Evolutionary conservation across 129 eudicot species (phyloP), one percentile per base, ranked within the genome.

Genomic region (sunflower (Helianthus annuus)): DNA sequence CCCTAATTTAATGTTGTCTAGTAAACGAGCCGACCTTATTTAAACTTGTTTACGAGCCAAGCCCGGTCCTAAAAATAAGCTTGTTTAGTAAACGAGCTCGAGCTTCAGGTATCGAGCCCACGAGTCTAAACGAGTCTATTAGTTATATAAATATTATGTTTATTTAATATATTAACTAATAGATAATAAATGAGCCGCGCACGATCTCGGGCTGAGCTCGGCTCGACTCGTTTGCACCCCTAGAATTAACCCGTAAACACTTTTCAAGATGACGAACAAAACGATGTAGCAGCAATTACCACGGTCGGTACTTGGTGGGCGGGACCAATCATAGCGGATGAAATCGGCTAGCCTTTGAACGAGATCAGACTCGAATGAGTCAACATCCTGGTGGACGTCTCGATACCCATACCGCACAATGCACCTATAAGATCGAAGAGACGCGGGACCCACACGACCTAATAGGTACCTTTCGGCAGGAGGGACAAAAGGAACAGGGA

Each of bases 351-450:
- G 71, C 77, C 77, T 70, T 14, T 58, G 48, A 36, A 86, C 89
- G 22, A 91, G 97, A 58, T 88, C 92, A 0, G 96, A 69, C 73
- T 91, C 96, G 44, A 91, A 91, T 6, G 92, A 88, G 72, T 88
- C 92, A 8, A 88, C 89, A 59, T 91, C 97, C 74, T 88, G 96
- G 79, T 91, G 97, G n/a, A 86, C 89, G 22, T 88, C 97, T 6
- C 91, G 92, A 77, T 88, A 91, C 44, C 96, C 96, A 34, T 91
- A 91, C 4, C 92, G 96, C 34, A 88, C 85, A 12, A 91, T 91
- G 70, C 97, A 91, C 74, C 97, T 76, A 70, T 91, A 91, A 13
- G 96, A 82, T 12, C 96, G 88, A 76, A 78, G 92, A 54, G 84
- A 68, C 0, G 82, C 32, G 8, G 97, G 97, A 32, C 97, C 97